phyloP scores from a whole-genome alignment of 305 asterid genomes.

The Ilex paraguariensis region DNA sequence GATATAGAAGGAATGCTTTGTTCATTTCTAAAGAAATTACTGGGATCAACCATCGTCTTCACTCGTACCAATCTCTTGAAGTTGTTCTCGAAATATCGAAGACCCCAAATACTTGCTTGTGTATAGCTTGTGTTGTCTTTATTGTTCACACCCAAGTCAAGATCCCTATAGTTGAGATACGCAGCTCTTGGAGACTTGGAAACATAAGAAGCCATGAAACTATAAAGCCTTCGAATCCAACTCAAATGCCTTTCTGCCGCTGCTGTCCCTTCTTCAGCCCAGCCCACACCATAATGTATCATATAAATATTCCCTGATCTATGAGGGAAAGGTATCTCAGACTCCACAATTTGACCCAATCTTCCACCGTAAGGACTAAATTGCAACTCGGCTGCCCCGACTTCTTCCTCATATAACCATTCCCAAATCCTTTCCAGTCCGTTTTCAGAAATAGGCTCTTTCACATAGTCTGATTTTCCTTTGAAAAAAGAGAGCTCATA shows the following conservation, averaged over 20 bases:
- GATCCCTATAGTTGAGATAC: conserved; percentile 34
- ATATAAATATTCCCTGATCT: background rate
- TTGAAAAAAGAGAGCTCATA: background rate
- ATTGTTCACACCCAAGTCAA: conserved; percentile 28
- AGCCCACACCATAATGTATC: background rate
- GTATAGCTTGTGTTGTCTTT: conserved; percentile 17
- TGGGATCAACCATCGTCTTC: conserved; percentile 34
- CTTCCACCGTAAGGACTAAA: background rate
- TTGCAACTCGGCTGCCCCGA: background rate
- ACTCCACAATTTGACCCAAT: background rate
- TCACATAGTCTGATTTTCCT: background rate
- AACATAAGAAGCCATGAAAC: conserved; percentile 21
- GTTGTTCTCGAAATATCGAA: conserved; percentile 26
- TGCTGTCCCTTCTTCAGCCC: background rate
- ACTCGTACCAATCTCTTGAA: conserved; percentile 28
- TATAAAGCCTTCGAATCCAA: conserved; percentile 13
- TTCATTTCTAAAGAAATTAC: conserved; percentile 36
- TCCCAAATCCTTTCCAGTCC: background rate
- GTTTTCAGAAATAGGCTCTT: background rate
- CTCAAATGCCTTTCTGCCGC: conserved; percentile 1
- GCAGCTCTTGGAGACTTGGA: conserved; percentile 28
- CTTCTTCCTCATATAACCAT: background rate
- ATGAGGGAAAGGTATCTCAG: background rate
- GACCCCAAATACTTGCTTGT: conserved; percentile 24
- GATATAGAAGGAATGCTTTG: conserved; percentile 32